Evolutionary conservation across 2,329 filamentous ascomycete species (phyloP), one percentile per base, ranked within the genome.

Genomic region (Trichoderma sp.): DNA sequence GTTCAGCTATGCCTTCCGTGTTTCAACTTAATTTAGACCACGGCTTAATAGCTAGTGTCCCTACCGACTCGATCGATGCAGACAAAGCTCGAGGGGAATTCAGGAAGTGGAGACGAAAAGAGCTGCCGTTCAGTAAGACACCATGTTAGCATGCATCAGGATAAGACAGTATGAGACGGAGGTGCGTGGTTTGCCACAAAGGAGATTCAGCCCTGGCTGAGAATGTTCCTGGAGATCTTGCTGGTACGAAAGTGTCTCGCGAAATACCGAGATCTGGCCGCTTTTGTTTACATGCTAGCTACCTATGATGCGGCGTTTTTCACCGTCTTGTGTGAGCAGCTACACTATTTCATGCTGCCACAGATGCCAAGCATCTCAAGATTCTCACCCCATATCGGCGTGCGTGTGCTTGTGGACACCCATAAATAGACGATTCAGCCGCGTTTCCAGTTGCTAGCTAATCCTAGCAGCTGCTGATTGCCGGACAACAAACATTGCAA

Each of bases 161-260:
- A 53, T 61, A 56, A 67, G 64, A 67, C 64, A 67, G 37, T 48
- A 53, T 48, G 57, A 54, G 64, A 61, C 64, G 35, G 35, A 22
- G 35, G 53, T 48, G 56, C 29, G 39, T 42, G 3, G n/a, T 34
- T 61, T 39, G 56, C 25, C 56, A 54, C 39, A n/a, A 25, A 67
- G 32, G 39, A 61, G 34, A 29, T 61, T 27, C 15, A 25, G 35
- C 35, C 57, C 22, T 56, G 48, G 12, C 17, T 61, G 42, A 48
- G 32, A 56, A 34, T 53, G 52, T 61, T 60, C 56, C 42, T 45
- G 63, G 50, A 52, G 22, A 25, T 48, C 9, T 10, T 29, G 50
- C 57, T 61, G n/a, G 37, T 42, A 68, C 66, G 59, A 70, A 65
- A 72, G 68, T 70, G 65, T 54, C 42, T 54, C 60, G 50, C 39